Evolutionary conservation across 169 alveolate species (phyloP), one percentile per base, ranked within the genome.

Genomic region (Plasmodium sp.): DNA sequence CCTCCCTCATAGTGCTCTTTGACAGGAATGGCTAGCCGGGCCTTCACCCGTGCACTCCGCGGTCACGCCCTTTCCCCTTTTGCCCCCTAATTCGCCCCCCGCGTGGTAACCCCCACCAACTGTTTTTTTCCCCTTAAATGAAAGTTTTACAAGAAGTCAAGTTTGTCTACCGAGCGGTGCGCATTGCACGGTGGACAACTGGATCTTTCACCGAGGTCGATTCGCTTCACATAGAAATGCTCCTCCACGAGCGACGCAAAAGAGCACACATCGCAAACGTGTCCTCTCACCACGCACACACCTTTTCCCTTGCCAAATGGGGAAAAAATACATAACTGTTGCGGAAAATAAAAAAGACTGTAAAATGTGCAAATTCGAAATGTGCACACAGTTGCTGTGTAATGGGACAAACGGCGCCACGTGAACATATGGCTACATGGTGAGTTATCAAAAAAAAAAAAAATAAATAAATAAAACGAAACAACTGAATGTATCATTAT

Each of bases 1-100:
- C 94, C 3, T 90, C 74, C 41, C 81, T 81, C 33, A 80, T 80
- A n/a, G 71, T 90, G n/a, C 54, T 81, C 34, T 90, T 90, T 67
- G 90, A 90, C 27, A 90, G 82, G 31, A 56, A 75, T 45, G 51
- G 14, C 18, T 67, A 67, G 9, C n/a, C 39, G 77, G 16, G 39
- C 14, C 0, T 62, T 10, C 39, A 10, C 43, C 22, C 77, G n/a
- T 9, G n/a, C 3, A 67, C 77, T 5, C 2, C 18, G 5, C 16
- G 12, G n/a, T 22, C n/a, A 18, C 27, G 14, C 77, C 39, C 36
- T 67, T 18, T 67, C 5, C 62, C 22, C 3, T 51, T 16, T 14
- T 51, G 6, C 62, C 58, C 22, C 62, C 12, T 51, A 51, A 51
- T 51, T 51, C 62, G 22, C 14, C 62, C 12, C 62, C 0, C 22